Evolutionary conservation across 148 eudicot genomes (phyloP).

Genomic region (Pharnaceum exiguum): DNA sequence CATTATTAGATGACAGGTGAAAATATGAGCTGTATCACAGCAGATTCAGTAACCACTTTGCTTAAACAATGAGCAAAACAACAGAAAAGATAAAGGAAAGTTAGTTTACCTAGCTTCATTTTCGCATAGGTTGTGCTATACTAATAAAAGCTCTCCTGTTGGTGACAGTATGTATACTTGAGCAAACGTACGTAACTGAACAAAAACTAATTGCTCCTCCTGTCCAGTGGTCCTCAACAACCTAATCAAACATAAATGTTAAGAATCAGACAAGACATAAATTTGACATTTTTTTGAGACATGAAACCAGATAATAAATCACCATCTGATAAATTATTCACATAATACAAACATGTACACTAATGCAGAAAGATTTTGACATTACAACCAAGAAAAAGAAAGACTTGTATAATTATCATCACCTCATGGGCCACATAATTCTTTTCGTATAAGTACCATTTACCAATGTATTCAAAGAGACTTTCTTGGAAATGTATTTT

Average conservation of each 20-base stretch:
- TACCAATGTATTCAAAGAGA: slow-evolving; percentile 9
- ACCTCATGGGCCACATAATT: too few relatives aligned
- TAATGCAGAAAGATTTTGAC: too few relatives aligned
- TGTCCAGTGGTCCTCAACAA: slow-evolving; percentile 9
- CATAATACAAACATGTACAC: too few relatives aligned
- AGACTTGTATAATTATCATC: too few relatives aligned
- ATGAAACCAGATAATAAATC: neutral
- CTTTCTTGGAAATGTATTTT: neutral
- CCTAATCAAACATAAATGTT: slow-evolving; percentile 8
- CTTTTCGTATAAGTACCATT: neutral
- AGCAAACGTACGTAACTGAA: neutral
- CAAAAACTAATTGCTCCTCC: slow-evolving; percentile 1
- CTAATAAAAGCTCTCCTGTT: neutral
- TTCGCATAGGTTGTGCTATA: slow-evolving; percentile 14
- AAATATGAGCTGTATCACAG: neutral
- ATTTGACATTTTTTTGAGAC: neutral
- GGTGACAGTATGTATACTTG: neutral
- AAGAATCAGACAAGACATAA: neutral
- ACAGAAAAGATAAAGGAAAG: neutral
- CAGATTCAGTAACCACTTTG: neutral
- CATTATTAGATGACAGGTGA: neutral
- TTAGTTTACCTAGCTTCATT: slow-evolving; percentile 40
- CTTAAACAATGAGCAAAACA: neutral
- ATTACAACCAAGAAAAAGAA: too few relatives aligned
- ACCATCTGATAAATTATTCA: neutral